phyloP scores from a whole-genome alignment of 208 protist species.

The Phytomonas francai region DNA sequence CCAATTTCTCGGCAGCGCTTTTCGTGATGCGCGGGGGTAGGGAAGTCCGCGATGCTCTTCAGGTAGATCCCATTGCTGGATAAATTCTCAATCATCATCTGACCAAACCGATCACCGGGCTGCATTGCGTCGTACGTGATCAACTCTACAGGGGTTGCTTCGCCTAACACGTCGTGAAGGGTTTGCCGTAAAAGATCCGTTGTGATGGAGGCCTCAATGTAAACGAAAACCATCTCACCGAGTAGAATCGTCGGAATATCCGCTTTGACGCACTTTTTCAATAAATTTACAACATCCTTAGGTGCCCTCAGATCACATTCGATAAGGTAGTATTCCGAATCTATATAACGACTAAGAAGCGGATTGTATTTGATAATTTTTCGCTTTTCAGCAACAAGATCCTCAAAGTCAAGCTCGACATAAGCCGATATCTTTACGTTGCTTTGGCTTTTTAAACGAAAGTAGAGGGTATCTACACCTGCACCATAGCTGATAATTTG shows the following conservation, averaged over 20 bases:
- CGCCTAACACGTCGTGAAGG: constrained; percentile 41
- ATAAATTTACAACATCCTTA: constrained; percentile 24
- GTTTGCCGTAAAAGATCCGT: constrained; percentile 50
- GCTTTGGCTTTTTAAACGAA: constrained; percentile 60
- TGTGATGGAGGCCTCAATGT: constrained; percentile 63
- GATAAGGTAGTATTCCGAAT: constrained; percentile 47
- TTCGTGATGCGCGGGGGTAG: constrained; percentile 58
- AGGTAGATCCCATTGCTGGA: constrained; percentile 49
- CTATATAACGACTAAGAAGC: constrained; percentile 23
- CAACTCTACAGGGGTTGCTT: constrained; percentile 34
- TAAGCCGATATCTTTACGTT: constrained; percentile 49
- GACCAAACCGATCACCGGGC: constrained; percentile 81
- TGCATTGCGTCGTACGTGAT: constrained; percentile 84
- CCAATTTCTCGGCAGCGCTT: constrained; percentile 60
- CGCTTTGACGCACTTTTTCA: constrained; percentile 35
- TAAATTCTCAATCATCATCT: constrained; percentile 84
- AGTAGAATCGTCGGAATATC: constrained; percentile 70
- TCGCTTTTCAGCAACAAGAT: constrained; percentile 72
- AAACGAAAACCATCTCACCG: constrained; percentile 89
- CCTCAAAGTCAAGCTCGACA: constrained; percentile 79
- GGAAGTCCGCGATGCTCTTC: constrained; percentile 63
- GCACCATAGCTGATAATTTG: constrained; percentile 86
- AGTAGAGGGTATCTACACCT: constrained; percentile 87
- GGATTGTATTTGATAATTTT: constrained; percentile 37
- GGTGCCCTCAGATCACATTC: constrained; percentile 56